Percentiles rank a stretch among this genome's conserved stretches.
Evolutionary conservation across 257 asterid genomes (phyloP).

Genomic region (Lithospermum erythrorhizon): DNA sequence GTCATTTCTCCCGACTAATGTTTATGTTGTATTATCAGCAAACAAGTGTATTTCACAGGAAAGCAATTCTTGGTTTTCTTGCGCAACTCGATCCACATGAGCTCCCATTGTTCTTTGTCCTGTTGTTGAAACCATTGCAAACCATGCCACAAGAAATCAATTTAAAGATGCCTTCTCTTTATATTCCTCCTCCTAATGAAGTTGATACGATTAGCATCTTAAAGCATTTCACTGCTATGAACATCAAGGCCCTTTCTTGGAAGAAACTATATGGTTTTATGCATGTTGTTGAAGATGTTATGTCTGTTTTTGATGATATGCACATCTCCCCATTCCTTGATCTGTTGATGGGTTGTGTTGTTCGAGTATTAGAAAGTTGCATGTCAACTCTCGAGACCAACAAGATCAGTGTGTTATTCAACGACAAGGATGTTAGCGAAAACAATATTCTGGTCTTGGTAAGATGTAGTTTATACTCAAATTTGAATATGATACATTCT

Average conservation of each 20-base stretch:
- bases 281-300: slow-evolving; percentile 71
- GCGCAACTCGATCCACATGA: slow-evolving; percentile 74
- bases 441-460: slow-evolving; percentile 39
- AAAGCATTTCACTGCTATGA: slow-evolving; percentile 42
- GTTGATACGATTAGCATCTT: slow-evolving; percentile 33
- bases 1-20: slow-evolving; percentile 10
- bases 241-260: slow-evolving; percentile 52
- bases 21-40: slow-evolving; percentile 37
- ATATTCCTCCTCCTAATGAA: slow-evolving; percentile 24
- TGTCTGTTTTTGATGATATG: slow-evolving; percentile 68
- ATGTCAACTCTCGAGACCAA: slow-evolving; percentile 34
- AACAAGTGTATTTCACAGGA: slow-evolving; percentile 58
- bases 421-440: slow-evolving; percentile 26
- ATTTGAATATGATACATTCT: neutral
- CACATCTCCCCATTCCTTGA: slow-evolving; percentile 64
- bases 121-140: slow-evolving; percentile 56
- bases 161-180: slow-evolving; percentile 16
- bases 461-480: slow-evolving; percentile 13
- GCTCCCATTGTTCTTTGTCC: slow-evolving; percentile 73
- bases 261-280: slow-evolving; percentile 71
- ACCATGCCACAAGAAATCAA: slow-evolving; percentile 34
- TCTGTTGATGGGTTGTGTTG: slow-evolving; percentile 57
- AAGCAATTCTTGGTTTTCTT: slow-evolving; percentile 74
- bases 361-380: slow-evolving; percentile 59
- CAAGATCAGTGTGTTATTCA: slow-evolving; percentile 22